Evolutionary conservation across 257 asterid species (phyloP).

Genomic region (Buddleja alternifolia): DNA sequence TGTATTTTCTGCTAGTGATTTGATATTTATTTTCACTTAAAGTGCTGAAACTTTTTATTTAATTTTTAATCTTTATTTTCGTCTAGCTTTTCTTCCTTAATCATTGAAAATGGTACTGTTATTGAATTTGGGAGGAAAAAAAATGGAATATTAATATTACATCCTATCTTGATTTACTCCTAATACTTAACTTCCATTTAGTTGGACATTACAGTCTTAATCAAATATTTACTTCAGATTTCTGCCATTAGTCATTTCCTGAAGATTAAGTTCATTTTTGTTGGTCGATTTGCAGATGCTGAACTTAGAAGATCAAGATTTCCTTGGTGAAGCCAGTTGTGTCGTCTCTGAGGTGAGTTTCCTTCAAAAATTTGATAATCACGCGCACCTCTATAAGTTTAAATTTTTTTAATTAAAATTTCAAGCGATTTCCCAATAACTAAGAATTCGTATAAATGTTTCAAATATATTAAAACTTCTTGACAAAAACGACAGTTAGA

Average conservation of each 20-base stretch:
- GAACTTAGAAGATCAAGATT: constrained; percentile 71
- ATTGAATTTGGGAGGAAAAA: not conserved
- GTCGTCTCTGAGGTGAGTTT: constrained; percentile 67
- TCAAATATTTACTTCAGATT: not conserved
- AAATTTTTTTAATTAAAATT: too few species aligned
- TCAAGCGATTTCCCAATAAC: too few species aligned
- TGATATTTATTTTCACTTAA: constrained; percentile 9
- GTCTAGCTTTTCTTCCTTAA: not conserved
- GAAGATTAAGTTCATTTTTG: constrained; percentile 11
- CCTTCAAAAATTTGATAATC: too few species aligned
- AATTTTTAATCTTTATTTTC: not conserved
- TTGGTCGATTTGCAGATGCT: constrained; percentile 49
- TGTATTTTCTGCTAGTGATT: constrained; percentile 17
- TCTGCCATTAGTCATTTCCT: not conserved
- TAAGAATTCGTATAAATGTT: too few species aligned
- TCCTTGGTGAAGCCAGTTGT: constrained; percentile 78
- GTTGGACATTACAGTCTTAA: not conserved
- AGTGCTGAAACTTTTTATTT: constrained; percentile 16
- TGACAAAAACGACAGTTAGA: too few species aligned
- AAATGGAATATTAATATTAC: too few species aligned
- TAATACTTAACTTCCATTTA: not conserved
- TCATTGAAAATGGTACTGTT: not conserved
- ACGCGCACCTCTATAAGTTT: too few species aligned
- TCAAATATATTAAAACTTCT: too few species aligned
- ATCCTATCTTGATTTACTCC: too few species aligned